Evolutionary conservation across 1,139 yeast species (phyloP).

Genomic region (Kodamaea alishanica): DNA sequence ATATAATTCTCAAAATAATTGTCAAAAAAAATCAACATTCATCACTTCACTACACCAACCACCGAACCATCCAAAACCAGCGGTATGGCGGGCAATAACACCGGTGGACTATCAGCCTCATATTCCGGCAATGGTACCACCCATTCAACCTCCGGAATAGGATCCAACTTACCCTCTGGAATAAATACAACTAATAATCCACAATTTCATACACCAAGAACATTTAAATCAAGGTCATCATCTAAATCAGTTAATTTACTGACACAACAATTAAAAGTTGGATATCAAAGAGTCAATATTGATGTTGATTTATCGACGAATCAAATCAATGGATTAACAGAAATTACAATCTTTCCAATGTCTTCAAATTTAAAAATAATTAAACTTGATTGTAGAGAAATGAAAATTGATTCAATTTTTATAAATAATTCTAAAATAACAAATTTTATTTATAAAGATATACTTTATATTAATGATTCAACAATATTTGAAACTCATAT

Average conservation of each 20-base stretch:
- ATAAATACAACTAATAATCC: background rate
- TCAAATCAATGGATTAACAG: constrained; percentile 69
- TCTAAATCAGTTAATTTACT: constrained; percentile 24
- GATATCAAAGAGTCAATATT: constrained; percentile 65
- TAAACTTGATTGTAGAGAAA: constrained; percentile 77
- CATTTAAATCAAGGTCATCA: constrained; percentile 15
- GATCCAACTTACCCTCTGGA: too few relatives aligned
- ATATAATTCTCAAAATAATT: too few relatives aligned
- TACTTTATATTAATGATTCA: constrained; percentile 38
- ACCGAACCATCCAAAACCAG: constrained; percentile 22
- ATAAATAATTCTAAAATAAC: constrained; percentile 47
- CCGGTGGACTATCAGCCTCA: background rate
- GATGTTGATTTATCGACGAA: constrained; percentile 62
- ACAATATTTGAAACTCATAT: constrained; percentile 22
- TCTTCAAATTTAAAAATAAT: constrained; percentile 56
- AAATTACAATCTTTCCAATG: constrained; percentile 72
- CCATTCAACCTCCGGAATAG: too few relatives aligned
- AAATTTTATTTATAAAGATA: constrained; percentile 39
- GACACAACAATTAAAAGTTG: constrained; percentile 49
- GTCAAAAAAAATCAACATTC: background rate
- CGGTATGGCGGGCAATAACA: constrained; percentile 10
- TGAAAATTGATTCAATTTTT: constrained; percentile 57
- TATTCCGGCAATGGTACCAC: background rate
- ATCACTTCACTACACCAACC: constrained; percentile 1
- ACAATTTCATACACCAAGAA: constrained; percentile 8